phyloP scores from a whole-genome alignment of 805 yeast genomes.

The Cyberlindnera japonica region DNA sequence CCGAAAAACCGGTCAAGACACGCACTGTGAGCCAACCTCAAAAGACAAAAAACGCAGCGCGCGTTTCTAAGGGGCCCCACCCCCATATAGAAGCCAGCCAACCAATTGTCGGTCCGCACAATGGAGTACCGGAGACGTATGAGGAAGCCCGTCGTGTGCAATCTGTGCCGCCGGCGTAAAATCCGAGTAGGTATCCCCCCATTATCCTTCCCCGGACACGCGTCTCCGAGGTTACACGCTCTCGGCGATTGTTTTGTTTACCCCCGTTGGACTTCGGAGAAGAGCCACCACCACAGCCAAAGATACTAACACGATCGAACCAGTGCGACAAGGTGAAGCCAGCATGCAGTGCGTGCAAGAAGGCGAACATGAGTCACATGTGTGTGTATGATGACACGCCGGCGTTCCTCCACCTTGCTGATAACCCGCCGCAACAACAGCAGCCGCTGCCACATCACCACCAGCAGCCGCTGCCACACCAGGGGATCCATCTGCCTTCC shows the following conservation, averaged over 20 bases:
- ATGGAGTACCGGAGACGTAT: conserved; percentile 14
- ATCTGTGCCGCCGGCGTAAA: conserved; percentile 29
- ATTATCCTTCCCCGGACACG: too few species aligned
- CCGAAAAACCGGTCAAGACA: too few species aligned
- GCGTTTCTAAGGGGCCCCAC: too few species aligned
- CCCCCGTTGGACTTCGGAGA: conserved; percentile 10
- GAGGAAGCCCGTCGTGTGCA: conserved; percentile 30
- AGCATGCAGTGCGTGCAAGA: conserved; percentile 25
- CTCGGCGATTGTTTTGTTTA: background rate
- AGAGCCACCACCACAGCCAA: conserved; percentile 1
- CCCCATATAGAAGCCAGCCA: too few species aligned
- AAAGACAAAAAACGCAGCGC: too few species aligned
- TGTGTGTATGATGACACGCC: conserved; percentile 26
- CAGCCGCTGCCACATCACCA: background rate
- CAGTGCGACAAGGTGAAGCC: conserved; percentile 30
- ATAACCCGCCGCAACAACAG: conserved; percentile 1
- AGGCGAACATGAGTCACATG: conserved; percentile 24
- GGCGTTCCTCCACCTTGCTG: conserved; percentile 3
- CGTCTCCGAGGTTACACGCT: background rate
- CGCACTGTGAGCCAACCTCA: too few species aligned
- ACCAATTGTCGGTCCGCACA: too few species aligned
- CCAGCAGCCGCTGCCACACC: background rate
- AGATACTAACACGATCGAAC: conserved; percentile 4
- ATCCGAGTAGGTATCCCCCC: conserved; percentile 25
- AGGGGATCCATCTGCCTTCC: background rate